These are phyloP conservation scores for Cladosporium oxysporum DNA, from an alignment of 2,329 filamentous ascomycete species.

Conservation along the genomic window DNA sequence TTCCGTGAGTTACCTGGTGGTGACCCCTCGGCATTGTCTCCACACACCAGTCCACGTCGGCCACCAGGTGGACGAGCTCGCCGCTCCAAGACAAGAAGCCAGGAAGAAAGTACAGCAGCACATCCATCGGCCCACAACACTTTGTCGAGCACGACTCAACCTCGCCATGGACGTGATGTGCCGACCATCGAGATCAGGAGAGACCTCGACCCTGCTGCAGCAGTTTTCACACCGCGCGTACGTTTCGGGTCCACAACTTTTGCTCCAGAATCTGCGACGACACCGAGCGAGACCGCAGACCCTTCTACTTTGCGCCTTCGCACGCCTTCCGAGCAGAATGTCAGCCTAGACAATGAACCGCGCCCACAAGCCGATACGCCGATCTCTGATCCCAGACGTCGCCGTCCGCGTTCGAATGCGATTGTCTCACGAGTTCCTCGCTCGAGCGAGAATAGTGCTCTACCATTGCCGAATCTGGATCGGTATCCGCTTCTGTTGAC, in stretches of 20 bases:
- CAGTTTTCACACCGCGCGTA: constrained; percentile 32
- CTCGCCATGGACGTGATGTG: not conserved
- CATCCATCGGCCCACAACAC: not conserved
- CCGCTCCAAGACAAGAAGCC: not conserved
- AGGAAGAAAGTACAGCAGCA: not conserved
- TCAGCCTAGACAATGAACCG: constrained; percentile 5
- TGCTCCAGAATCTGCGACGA: constrained; percentile 16
- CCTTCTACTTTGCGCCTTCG: constrained; percentile 26
- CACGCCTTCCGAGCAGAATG: constrained; percentile 29
- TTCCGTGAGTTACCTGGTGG: constrained; percentile 9
- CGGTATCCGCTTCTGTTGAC: constrained; percentile 29
- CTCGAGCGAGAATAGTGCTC: constrained; percentile 5
- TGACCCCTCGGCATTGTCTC: not conserved
- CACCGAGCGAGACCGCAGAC: not conserved
- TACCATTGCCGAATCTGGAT: constrained; percentile 24
- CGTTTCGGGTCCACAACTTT: constrained; percentile 27
- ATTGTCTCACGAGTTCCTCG: not conserved
- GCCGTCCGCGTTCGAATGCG: constrained; percentile 7
- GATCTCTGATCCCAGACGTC: not conserved
- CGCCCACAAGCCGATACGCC: not conserved
- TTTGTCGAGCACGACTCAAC: not conserved
- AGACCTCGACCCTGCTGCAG: constrained; percentile 32
- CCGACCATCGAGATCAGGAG: not conserved
- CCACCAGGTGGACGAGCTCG: not conserved
- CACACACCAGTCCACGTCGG: not conserved